phyloP scores from a whole-genome alignment of 2,329 filamentous ascomycete genomes.

The Tolypocladium capitatum region DNA sequence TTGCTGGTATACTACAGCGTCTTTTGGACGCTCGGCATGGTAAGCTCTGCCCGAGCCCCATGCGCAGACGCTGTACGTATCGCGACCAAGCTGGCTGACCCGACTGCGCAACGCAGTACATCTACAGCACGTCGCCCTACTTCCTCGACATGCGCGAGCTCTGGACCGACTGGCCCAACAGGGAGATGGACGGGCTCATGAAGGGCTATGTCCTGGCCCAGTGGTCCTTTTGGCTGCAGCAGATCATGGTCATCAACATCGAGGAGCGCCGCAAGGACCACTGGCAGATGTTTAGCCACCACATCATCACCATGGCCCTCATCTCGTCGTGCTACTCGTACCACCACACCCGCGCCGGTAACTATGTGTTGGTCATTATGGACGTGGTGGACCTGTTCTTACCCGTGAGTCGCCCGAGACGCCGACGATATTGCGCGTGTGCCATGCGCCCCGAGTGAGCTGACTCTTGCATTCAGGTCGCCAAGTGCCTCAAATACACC shows the following conservation, averaged over 20 bases:
- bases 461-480: conserved; percentile 40
- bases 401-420: conserved; percentile 44
- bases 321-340: conserved; percentile 77
- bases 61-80: conserved; percentile 3
- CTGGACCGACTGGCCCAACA: conserved; percentile 74
- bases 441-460: background rate
- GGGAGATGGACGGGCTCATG: conserved; percentile 58
- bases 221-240: conserved; percentile 86
- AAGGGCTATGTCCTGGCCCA: conserved; percentile 88
- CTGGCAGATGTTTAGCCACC: conserved; percentile 90
- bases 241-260: conserved; percentile 86
- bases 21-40: conserved; percentile 76
- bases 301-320: conserved; percentile 75
- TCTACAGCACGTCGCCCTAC: conserved; percentile 66
- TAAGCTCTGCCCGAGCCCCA: conserved; percentile 27
- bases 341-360: conserved; percentile 75
- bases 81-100: background rate
- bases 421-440: background rate
- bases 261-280: conserved; percentile 92
- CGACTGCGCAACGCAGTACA: conserved; percentile 42
- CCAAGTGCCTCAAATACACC: conserved; percentile 89
- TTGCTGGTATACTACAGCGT: conserved; percentile 68
- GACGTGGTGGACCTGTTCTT: conserved; percentile 84
- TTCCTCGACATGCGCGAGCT: conserved; percentile 64
- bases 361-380: conserved; percentile 83